Evolutionary conservation across 2,329 filamentous ascomycete genomes (phyloP).

Genomic region (Diaporthe sp.): DNA sequence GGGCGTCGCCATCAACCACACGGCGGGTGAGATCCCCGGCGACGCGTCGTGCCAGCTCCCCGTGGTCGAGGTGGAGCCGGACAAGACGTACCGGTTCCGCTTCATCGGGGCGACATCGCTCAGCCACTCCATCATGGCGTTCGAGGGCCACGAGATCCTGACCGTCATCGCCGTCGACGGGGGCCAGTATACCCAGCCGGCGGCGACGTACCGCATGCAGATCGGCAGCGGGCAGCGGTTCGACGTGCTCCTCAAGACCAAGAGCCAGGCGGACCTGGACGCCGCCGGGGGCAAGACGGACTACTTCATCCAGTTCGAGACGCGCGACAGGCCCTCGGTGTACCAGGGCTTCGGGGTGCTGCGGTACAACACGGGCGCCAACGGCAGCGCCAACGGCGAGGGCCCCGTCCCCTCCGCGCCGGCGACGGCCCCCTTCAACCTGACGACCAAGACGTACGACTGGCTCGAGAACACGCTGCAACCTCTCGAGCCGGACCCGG

Average conservation of each 20-base stretch:
- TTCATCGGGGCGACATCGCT: constrained; percentile 68
- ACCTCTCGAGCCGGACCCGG: constrained; percentile 43
- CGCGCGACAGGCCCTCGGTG: constrained; percentile 57
- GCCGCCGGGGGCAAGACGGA: constrained; percentile 46
- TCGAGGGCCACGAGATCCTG: constrained; percentile 66
- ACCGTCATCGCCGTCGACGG: constrained; percentile 71
- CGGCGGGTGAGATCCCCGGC: constrained; percentile 38
- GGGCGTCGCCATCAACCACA: constrained; percentile 52
- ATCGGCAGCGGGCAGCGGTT: constrained; percentile 70
- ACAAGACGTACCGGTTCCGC: constrained; percentile 69
- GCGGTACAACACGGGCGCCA: constrained; percentile 50
- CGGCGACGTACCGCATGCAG: constrained; percentile 61
- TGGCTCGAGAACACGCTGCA: constrained; percentile 61
- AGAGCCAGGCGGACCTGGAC: constrained; percentile 55
- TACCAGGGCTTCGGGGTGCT: constrained; percentile 61
- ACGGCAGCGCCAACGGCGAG: constrained; percentile 33
- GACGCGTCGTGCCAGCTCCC: constrained; percentile 54
- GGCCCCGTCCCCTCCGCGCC: constrained; percentile 41
- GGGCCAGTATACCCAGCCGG: constrained; percentile 62
- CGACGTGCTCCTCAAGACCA: constrained; percentile 65
- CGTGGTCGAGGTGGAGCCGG: constrained; percentile 68
- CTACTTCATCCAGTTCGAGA: constrained; percentile 57
- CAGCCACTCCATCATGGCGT: constrained; percentile 62
- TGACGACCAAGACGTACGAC: constrained; percentile 47
- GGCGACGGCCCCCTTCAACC: constrained; percentile 41